Evolutionary conservation across 176 grass and related monocot genomes (phyloP).

Genomic region (Oryza punctata): DNA sequence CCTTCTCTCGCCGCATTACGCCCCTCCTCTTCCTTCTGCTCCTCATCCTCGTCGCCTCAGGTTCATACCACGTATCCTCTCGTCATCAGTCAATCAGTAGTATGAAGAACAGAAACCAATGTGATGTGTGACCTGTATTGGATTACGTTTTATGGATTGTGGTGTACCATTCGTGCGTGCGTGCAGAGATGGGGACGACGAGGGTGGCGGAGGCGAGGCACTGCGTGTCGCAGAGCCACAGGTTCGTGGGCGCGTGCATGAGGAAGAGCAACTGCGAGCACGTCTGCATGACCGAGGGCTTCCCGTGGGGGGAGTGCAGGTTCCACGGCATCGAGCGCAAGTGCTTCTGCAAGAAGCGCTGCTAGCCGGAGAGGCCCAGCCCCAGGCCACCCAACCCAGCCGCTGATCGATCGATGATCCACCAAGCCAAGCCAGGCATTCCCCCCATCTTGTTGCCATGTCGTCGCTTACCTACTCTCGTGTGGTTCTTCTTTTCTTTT

Average conservation of each 20-base stretch:
- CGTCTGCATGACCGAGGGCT: conserved; percentile 69
- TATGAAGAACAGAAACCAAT: no score
- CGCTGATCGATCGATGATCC: background rate
- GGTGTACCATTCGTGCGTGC: background rate
- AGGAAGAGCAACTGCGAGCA: conserved; percentile 40
- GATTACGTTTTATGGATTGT: background rate
- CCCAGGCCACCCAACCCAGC: no score
- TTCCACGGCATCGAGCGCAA: conserved; percentile 39
- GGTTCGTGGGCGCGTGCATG: conserved; percentile 50
- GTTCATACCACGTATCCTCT: background rate
- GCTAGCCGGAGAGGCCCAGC: conserved; percentile 20
- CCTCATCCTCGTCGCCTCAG: conserved; percentile 44
- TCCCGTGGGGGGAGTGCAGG: conserved; percentile 48
- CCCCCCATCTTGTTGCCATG: background rate
- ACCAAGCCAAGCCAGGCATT: background rate
- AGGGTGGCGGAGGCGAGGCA: conserved; percentile 58
- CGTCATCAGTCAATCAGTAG: background rate
- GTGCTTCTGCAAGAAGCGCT: conserved; percentile 68
- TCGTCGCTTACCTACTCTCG: background rate
- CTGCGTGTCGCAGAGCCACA: conserved; percentile 70
- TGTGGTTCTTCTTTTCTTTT: background rate
- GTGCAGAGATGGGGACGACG: conserved; percentile 48
- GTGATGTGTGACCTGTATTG: no score
- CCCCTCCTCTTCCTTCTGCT: conserved; percentile 46
- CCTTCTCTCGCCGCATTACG: conserved; percentile 36